Conservation (phyloP, 228 moss, liverwort and hornwort genomes). For the Sphagnum fallax region DNA sequence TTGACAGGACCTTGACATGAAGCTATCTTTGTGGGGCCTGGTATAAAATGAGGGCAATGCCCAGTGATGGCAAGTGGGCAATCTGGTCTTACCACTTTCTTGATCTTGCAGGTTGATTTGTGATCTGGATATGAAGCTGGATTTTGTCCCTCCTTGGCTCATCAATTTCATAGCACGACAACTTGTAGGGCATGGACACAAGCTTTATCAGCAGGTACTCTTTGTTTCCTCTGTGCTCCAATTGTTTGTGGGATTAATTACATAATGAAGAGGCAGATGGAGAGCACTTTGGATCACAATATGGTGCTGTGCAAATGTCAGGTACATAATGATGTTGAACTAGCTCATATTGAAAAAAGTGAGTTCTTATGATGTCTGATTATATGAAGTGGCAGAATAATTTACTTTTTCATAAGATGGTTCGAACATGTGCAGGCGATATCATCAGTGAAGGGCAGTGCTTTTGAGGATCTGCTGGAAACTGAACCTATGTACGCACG, state of each 20-base stretch:
- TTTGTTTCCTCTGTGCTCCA: too few species aligned
- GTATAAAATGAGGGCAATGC: too few species aligned
- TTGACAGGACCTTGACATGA: too few species aligned
- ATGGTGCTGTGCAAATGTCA: too few species aligned
- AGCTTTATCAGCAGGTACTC: conserved; percentile 90
- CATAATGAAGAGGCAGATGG: too few species aligned
- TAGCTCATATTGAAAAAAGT: not conserved
- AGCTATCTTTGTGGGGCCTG: too few species aligned
- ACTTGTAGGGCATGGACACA: conserved; percentile 83
- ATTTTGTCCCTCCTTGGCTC: conserved; percentile 81
- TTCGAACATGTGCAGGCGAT: conserved; percentile 19
- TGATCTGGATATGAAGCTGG: conserved; percentile 92
- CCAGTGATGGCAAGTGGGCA: too few species aligned
- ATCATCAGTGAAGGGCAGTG: conserved; percentile 35
- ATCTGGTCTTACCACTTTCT: too few species aligned
- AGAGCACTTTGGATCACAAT: too few species aligned
- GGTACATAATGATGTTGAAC: not conserved
- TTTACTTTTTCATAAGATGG: too few species aligned
- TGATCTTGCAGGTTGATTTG: conserved; percentile 50
- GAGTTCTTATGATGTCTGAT: not conserved
- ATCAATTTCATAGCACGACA: conserved; percentile 94
- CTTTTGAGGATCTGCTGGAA: conserved; percentile 42
- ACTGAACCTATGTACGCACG: conserved; percentile 47
- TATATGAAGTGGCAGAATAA: too few species aligned
- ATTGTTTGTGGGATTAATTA: not conserved